Conservation (phyloP, 805 yeast genomes). For the Wickerhamiella australiensis region DNA sequence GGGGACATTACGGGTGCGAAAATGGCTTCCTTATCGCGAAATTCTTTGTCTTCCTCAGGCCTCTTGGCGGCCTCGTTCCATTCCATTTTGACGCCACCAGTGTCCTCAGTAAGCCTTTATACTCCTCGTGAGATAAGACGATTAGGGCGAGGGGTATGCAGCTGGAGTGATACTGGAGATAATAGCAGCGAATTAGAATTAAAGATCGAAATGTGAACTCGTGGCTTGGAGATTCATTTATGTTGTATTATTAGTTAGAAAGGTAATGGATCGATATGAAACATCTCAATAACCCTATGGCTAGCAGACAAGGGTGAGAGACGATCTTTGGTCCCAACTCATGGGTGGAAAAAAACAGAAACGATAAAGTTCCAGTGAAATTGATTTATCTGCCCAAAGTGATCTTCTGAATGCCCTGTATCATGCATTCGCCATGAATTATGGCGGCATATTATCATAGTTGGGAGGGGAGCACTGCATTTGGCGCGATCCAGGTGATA, state of each 20-base stretch:
- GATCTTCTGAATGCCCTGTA: too few relatives aligned
- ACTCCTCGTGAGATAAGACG: slow-evolving; percentile 1
- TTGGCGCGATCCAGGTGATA: neutral
- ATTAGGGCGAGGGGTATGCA: slow-evolving; percentile 8
- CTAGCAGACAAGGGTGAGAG: neutral
- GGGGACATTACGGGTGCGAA: slow-evolving; percentile 25
- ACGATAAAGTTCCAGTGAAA: too few relatives aligned
- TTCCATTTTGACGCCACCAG: slow-evolving; percentile 10
- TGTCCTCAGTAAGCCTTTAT: neutral
- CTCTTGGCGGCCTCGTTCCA: slow-evolving; percentile 16
- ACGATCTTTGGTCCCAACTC: too few relatives aligned
- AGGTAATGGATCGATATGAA: neutral
- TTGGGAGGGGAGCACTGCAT: neutral
- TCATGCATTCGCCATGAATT: neutral
- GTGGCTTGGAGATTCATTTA: neutral
- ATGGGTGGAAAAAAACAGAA: too few relatives aligned
- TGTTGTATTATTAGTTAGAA: neutral
- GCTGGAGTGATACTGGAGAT: neutral
- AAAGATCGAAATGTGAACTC: neutral
- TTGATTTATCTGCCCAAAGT: too few relatives aligned
- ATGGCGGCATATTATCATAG: neutral
- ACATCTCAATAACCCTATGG: neutral
- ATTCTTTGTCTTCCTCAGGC: slow-evolving; percentile 15
- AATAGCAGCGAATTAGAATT: neutral
- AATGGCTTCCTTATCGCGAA: slow-evolving; percentile 19